Evolutionary conservation across 352 stramenopile genomes (phyloP).

Genomic region (Halophytophthora polymorphica): DNA sequence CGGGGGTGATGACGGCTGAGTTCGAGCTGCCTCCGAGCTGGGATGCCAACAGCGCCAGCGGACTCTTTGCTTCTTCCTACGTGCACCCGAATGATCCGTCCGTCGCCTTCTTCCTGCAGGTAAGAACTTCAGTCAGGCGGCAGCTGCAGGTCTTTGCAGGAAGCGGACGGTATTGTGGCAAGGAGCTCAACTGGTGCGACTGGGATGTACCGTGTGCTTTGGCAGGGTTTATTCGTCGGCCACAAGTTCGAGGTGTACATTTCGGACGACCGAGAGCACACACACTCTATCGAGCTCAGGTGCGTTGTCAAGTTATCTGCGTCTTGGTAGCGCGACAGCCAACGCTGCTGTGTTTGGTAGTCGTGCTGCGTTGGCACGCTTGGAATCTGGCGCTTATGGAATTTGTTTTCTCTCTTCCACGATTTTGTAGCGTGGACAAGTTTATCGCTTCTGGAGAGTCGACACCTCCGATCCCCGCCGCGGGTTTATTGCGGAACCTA

Average conservation of each 20-base stretch:
- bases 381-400: background rate
- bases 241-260: slow-evolving; percentile 81
- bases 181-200: background rate
- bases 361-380: background rate
- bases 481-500: slow-evolving; percentile 50
- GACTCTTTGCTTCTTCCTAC: slow-evolving; percentile 61
- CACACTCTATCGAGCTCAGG: slow-evolving; percentile 74
- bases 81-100: slow-evolving; percentile 46
- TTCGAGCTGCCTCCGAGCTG: slow-evolving; percentile 47
- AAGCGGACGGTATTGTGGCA: background rate
- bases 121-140: slow-evolving; percentile 7
- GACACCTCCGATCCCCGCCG: slow-evolving; percentile 25
- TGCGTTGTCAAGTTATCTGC: slow-evolving; percentile 8
- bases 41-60: slow-evolving; percentile 55
- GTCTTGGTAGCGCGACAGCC: background rate
- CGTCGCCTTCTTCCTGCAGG: slow-evolving; percentile 65
- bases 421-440: slow-evolving; percentile 26
- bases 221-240: slow-evolving; percentile 68
- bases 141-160: background rate
- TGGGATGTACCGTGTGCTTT: background rate
- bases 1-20: slow-evolving; percentile 15
- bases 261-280: slow-evolving; percentile 59
- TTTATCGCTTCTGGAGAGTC: slow-evolving; percentile 27
- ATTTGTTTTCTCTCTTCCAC: background rate
- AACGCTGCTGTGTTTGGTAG: background rate